Conservation (phyloP, 192 early-diverging fungal genomes). For the Irineochytrium annulatum region DNA sequence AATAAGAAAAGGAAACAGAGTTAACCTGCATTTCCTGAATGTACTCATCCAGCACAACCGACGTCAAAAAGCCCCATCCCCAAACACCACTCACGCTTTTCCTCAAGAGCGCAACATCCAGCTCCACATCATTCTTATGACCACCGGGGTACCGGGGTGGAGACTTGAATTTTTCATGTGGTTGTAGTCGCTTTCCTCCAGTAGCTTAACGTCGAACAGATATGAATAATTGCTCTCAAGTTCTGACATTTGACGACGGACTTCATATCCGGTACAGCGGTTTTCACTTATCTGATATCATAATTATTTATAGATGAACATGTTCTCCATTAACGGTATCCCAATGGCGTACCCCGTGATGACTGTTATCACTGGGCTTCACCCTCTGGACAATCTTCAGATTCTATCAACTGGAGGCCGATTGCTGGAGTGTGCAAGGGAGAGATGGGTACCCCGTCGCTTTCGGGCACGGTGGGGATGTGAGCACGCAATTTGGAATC, state of each 20-base stretch:
- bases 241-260: slow-evolving; percentile 80
- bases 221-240: slow-evolving; percentile 1
- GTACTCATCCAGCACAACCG: slow-evolving; percentile 46
- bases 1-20: background rate
- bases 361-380: too few relatives aligned
- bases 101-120: slow-evolving; percentile 52
- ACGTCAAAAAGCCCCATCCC: slow-evolving; percentile 31
- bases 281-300: too few relatives aligned
- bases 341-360: too few relatives aligned
- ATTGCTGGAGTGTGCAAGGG: too few relatives aligned
- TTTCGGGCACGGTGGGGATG: too few relatives aligned
- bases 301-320: too few relatives aligned
- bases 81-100: slow-evolving; percentile 39
- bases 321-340: too few relatives aligned
- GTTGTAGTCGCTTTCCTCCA: slow-evolving; percentile 71
- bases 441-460: too few relatives aligned
- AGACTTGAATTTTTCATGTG: slow-evolving; percentile 32
- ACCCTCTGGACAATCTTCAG: too few relatives aligned
- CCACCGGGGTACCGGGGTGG: slow-evolving; percentile 58
- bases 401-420: too few relatives aligned
- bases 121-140: slow-evolving; percentile 42
- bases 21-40: slow-evolving; percentile 65
- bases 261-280: slow-evolving; percentile 94
- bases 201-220: slow-evolving; percentile 46
- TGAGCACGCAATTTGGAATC: too few relatives aligned